Conservation (phyloP, 2,329 filamentous ascomycete species). For the Aspergillus carbonarius region DNA sequence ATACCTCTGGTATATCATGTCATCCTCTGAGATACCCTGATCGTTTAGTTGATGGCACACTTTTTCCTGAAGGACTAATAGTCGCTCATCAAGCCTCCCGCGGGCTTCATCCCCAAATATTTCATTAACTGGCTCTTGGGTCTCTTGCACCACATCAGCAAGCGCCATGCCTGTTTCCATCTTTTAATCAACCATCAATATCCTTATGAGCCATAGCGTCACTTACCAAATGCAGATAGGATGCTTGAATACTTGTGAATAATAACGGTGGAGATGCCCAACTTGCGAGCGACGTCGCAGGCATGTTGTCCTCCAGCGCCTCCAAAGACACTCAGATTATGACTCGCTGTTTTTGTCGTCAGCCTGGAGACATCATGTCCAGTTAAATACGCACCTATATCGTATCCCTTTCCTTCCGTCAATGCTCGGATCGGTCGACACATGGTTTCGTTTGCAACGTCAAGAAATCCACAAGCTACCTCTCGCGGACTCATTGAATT, state of each 20-base stretch:
- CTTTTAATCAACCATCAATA: background rate
- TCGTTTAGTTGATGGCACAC: conserved; percentile 31
- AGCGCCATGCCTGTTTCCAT: conserved; percentile 40
- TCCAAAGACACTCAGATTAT: conserved; percentile 32
- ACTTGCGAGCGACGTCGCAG: conserved; percentile 41
- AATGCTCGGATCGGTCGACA: conserved; percentile 42
- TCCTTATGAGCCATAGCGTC: background rate
- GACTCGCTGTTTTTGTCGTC: conserved; percentile 10
- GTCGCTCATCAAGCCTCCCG: conserved; percentile 24
- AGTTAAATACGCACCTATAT: background rate
- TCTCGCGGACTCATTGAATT: conserved; percentile 71
- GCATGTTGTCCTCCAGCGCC: conserved; percentile 43
- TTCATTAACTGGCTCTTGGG: conserved; percentile 34
- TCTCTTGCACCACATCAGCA: conserved; percentile 42
- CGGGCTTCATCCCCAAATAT: conserved; percentile 17
- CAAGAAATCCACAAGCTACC: conserved; percentile 84
- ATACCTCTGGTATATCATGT: conserved; percentile 37
- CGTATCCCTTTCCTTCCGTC: conserved; percentile 7
- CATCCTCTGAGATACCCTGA: conserved; percentile 40
- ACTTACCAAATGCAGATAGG: conserved; percentile 42
- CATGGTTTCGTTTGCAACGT: conserved; percentile 90
- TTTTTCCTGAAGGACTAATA: conserved; percentile 29
- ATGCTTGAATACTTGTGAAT: conserved; percentile 46
- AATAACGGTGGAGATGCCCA: conserved; percentile 44
- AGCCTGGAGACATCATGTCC: background rate